A percentile compares a stretch with the other conserved stretches of the same genome.
Evolutionary conservation across 768 basidiomycete species (phyloP).

Genomic region (Amanita thiersii): DNA sequence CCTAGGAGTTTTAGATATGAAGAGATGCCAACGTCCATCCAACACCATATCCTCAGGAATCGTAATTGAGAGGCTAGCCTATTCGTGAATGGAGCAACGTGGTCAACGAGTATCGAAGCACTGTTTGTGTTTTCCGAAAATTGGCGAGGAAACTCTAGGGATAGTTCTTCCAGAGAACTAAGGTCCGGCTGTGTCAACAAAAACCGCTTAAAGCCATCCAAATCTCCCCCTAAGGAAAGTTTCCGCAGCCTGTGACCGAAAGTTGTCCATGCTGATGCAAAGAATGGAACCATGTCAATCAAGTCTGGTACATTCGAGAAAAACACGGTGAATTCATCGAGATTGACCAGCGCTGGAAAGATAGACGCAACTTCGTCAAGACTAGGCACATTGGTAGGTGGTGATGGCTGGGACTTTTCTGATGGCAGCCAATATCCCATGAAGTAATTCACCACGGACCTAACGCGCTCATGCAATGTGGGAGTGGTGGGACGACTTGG

Average conservation of each 20-base stretch:
- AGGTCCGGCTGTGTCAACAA: conserved; percentile 23
- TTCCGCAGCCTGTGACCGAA: conserved; percentile 27
- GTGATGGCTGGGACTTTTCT: conserved; percentile 10
- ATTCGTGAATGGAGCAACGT: conserved; percentile 34
- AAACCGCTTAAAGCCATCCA: conserved; percentile 25
- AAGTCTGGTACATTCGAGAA: conserved; percentile 27
- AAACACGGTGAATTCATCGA: conserved; percentile 29
- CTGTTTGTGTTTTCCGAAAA: conserved; percentile 13
- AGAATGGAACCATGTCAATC: conserved; percentile 23
- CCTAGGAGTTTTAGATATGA: conserved; percentile 19
- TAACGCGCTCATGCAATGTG: neutral
- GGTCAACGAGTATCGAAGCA: conserved; percentile 19
- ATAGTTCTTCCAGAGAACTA: conserved; percentile 23
- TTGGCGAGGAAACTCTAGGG: conserved; percentile 31
- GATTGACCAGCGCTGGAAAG: conserved; percentile 23
- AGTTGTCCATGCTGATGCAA: conserved; percentile 28
- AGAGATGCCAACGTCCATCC: conserved; percentile 32
- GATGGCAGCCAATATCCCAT: conserved; percentile 7
- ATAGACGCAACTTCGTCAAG: conserved; percentile 20
- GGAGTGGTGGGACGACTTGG: conserved; percentile 1
- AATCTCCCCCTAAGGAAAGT: conserved; percentile 28
- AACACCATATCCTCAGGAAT: conserved; percentile 29
- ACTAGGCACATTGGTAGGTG: conserved; percentile 7
- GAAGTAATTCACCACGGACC: conserved; percentile 1
- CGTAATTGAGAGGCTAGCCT: conserved; percentile 24